A percentile compares a stretch with the other conserved stretches of the same genome.
Conservation (phyloP, 257 asterid genomes). For the Solanum acaule region DNA sequence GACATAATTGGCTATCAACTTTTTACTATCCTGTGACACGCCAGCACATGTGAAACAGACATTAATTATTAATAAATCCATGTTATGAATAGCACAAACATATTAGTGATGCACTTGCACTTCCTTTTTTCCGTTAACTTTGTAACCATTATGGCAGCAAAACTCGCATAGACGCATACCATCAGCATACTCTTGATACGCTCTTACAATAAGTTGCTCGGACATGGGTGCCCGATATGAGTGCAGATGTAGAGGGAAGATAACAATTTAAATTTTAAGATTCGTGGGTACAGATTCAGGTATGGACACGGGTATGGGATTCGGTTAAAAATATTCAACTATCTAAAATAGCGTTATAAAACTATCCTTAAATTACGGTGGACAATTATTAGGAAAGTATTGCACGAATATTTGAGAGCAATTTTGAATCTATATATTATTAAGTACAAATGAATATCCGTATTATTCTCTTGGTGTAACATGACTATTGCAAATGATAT, state of each 20-base stretch:
- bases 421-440: neutral
- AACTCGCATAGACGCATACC: neutral
- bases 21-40: neutral
- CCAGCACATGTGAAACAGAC: neutral
- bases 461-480: neutral
- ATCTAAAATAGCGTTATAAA: neutral
- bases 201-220: neutral
- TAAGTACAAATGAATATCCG: neutral
- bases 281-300: neutral
- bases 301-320: neutral
- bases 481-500: neutral
- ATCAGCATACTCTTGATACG: neutral
- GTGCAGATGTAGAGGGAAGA: neutral
- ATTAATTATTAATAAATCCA: neutral
- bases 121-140: neutral
- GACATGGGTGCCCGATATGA: neutral
- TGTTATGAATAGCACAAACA: neutral
- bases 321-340: neutral
- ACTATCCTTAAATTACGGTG: neutral
- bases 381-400: neutral
- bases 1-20: neutral
- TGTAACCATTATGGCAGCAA: neutral
- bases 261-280: neutral
- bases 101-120: neutral
- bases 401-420: neutral